Evolutionary conservation across 1,139 yeast genomes (phyloP), one percentile per base, ranked within the genome.

Genomic region (Debaryomycetaceae sp.): DNA sequence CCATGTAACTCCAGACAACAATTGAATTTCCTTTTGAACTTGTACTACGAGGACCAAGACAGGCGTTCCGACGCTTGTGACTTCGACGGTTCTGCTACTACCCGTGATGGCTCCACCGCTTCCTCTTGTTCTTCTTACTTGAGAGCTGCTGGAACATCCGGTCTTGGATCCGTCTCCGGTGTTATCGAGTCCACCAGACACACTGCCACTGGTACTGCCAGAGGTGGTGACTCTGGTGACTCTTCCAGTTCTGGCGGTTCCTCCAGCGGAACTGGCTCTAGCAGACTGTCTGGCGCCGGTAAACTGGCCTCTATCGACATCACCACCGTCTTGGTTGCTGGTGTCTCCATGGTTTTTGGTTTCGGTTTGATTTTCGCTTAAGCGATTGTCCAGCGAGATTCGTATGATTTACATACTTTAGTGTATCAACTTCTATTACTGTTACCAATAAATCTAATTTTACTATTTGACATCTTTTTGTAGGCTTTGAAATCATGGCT

Each of bases 21-120:
- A 72, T 78, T 84, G 62, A 79, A 81, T 61, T 84, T 74, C 61
- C 73, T 81, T 45, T 66, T 84, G 59, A 79, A 83, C 73, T 60
- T 70, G 55, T 84, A 85, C 76, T 79, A 79, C 70, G 53, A 68
- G 51, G 67, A 65, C 35, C 71, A 81, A 45, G 76, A 72, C 54
- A 64, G 66, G 47, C 49, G 51, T 47, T 50, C 64, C 22, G 61
- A 72, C 40, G 87, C 87, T 42, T 86, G 95, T 76, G 78, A 75
- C 62, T 86, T 85, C 67, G 64, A 66, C 49, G 93, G 95, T 50
- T 75, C 83, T 48, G 89, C 87, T 42, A 54, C 80, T 35, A 44
- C 78, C 38, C 66, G 67, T 49, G 57, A 67, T 44, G 51, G 51
- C 37, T 75, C 77, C 42, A 66, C 85, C 45, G 84, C 86, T 49